Conservation (phyloP, 768 basidiomycete genomes). For the Pulveroboletus frians region DNA sequence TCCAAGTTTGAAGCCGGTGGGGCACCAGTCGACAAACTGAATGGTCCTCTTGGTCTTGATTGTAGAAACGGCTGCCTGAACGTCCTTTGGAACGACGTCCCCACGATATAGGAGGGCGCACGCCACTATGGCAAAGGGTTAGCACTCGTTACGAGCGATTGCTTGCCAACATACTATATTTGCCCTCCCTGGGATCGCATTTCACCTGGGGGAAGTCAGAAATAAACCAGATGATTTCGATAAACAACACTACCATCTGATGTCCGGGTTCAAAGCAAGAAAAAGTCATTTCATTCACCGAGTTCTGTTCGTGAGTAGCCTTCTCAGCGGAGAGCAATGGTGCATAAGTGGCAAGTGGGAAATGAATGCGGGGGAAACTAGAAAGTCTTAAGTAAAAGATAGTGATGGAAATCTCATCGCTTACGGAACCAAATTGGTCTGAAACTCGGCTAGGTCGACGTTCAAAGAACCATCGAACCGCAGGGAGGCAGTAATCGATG, state of each 20-base stretch:
- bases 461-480: slow-evolving; percentile 97
- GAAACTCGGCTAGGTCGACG: slow-evolving; percentile 97
- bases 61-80: slow-evolving; percentile 83
- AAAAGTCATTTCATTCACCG: slow-evolving; percentile 97
- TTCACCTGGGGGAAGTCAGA: slow-evolving; percentile 39
- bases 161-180: slow-evolving; percentile 74
- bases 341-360: slow-evolving; percentile 94
- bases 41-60: slow-evolving; percentile 99
- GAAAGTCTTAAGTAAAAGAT: slow-evolving; percentile 2
- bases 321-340: slow-evolving; percentile 95
- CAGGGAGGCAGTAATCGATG: slow-evolving; percentile 93
- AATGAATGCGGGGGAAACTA: slow-evolving; percentile 97
- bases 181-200: slow-evolving; percentile 96
- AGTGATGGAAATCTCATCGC: slow-evolving; percentile 27
- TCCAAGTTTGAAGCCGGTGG: slow-evolving; percentile 97
- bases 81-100: slow-evolving; percentile 96
- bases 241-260: slow-evolving; percentile 65
- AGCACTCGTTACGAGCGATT: slow-evolving; percentile 1
- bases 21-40: slow-evolving; percentile 98
- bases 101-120: slow-evolving; percentile 91
- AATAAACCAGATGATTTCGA: not conserved
- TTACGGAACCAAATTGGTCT: slow-evolving; percentile 96
- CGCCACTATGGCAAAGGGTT: slow-evolving; percentile 55
- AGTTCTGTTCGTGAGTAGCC: slow-evolving; percentile 94
- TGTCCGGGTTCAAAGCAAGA: slow-evolving; percentile 95